Conservation (phyloP, 495 filamentous ascomycete genomes). For the Hypoxylon fuscum region DNA sequence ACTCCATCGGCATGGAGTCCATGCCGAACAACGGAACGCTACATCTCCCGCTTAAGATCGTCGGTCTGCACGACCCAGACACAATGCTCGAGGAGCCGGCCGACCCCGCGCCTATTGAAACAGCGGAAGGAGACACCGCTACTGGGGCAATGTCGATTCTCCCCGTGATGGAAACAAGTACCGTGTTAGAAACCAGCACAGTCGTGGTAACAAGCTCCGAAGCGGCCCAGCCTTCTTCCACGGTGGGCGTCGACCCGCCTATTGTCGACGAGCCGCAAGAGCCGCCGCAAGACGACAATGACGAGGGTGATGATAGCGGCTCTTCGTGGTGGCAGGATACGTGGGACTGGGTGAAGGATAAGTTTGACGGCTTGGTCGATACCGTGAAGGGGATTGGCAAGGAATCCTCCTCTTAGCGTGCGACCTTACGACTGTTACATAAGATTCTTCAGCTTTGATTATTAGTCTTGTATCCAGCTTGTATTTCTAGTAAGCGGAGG, state of each 20-base stretch:
- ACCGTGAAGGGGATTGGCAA: slow-evolving; percentile 43
- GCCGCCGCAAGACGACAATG: slow-evolving; percentile 35
- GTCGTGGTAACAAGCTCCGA: slow-evolving; percentile 16
- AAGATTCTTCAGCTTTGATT: neutral
- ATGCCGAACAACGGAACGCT: slow-evolving; percentile 88
- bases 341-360: slow-evolving; percentile 61
- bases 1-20: slow-evolving; percentile 74
- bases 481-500: neutral
- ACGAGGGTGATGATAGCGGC: slow-evolving; percentile 21
- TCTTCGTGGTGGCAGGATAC: slow-evolving; percentile 42
- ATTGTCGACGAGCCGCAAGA: slow-evolving; percentile 13
- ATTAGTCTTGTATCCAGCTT: neutral
- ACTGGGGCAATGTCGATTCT: slow-evolving; percentile 24
- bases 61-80: slow-evolving; percentile 68
- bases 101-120: slow-evolving; percentile 43
- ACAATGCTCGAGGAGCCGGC: slow-evolving; percentile 42
- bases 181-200: too few species aligned
- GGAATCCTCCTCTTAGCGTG: slow-evolving; percentile 5
- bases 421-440: too few species aligned
- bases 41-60: slow-evolving; percentile 74
- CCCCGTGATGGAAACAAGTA: too few species aligned
- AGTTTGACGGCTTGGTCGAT: slow-evolving; percentile 53
- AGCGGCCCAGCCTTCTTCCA: slow-evolving; percentile 14
- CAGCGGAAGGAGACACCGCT: slow-evolving; percentile 19
- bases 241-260: slow-evolving; percentile 30